Percentiles rank a stretch among this genome's conserved stretches.
Conservation (phyloP, 1,284 basidiomycete species). For the Puccinia novopanici region DNA sequence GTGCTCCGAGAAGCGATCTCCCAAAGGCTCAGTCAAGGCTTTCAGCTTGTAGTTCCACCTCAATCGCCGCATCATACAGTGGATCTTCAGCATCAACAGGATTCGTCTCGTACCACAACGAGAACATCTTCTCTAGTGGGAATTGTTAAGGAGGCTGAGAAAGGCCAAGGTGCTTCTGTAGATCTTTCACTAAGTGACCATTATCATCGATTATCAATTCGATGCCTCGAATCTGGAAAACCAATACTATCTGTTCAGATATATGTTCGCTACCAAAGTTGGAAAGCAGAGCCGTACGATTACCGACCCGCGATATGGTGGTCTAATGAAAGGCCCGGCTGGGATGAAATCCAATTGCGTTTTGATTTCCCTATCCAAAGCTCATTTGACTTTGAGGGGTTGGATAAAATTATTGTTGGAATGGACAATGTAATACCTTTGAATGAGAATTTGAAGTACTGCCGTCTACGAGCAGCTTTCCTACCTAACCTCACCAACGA, state of each 20-base stretch:
- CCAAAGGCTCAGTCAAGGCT: conserved; percentile 88
- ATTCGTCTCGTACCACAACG: conserved; percentile 49
- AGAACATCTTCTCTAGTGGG: conserved; percentile 25
- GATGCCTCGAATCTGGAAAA: conserved; percentile 34
- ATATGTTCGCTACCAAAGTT: conserved; percentile 42
- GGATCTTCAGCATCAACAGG: conserved; percentile 51
- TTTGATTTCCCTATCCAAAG: conserved; percentile 42
- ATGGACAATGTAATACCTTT: conserved; percentile 44
- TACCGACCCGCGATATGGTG: conserved; percentile 45
- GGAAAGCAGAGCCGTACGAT: conserved; percentile 37
- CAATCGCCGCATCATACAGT: conserved; percentile 51
- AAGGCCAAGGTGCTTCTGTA: conserved; percentile 53
- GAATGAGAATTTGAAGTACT: conserved; percentile 70
- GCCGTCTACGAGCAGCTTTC: conserved; percentile 92
- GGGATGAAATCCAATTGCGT: conserved; percentile 31
- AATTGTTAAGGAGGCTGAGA: conserved; percentile 52
- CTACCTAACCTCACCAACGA: conserved; percentile 74
- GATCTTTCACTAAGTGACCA: conserved; percentile 53
- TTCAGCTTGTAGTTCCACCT: conserved; percentile 74
- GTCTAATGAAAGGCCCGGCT: conserved; percentile 42
- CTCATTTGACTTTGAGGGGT: conserved; percentile 37
- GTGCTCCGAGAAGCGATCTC: conserved; percentile 74
- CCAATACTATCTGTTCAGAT: conserved; percentile 43
- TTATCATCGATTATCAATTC: conserved; percentile 56
- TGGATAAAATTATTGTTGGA: conserved; percentile 50